Evolutionary conservation across 169 alveolate species (phyloP).

Genomic region (Plasmodium gonderi): DNA sequence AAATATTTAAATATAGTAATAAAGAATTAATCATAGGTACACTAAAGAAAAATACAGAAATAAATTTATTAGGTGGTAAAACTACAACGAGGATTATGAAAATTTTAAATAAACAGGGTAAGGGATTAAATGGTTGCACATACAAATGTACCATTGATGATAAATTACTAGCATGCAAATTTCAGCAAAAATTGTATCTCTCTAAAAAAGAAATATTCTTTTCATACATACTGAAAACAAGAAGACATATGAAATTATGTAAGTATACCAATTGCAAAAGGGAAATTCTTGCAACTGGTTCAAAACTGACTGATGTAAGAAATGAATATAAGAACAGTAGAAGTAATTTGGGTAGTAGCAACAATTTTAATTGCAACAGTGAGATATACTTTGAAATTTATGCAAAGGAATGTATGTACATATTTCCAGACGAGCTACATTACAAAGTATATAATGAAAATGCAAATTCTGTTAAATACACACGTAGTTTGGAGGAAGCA

Average conservation of each 20-base stretch:
- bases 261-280: conserved; percentile 11
- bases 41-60: conserved; percentile 16
- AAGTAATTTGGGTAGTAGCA: background rate
- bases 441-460: background rate
- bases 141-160: conserved; percentile 34
- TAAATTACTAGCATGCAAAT: conserved; percentile 47
- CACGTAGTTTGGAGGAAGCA: background rate
- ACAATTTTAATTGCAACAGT: background rate
- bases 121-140: conserved; percentile 59
- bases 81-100: conserved; percentile 21
- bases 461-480: background rate
- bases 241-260: conserved; percentile 3
- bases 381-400: conserved; percentile 40
- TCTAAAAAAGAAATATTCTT: conserved; percentile 73
- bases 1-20: conserved; percentile 40
- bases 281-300: background rate
- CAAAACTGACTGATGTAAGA: background rate
- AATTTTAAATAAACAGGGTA: conserved; percentile 38
- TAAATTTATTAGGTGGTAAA: conserved; percentile 15
- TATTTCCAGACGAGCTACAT: conserved; percentile 71
- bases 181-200: conserved; percentile 34
- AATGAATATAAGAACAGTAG: background rate
- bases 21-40: background rate
- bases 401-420: conserved; percentile 18
- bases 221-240: conserved; percentile 42